phyloP scores from a whole-genome alignment of 768 basidiomycete genomes.

The Pulveroboletus sp. region DNA sequence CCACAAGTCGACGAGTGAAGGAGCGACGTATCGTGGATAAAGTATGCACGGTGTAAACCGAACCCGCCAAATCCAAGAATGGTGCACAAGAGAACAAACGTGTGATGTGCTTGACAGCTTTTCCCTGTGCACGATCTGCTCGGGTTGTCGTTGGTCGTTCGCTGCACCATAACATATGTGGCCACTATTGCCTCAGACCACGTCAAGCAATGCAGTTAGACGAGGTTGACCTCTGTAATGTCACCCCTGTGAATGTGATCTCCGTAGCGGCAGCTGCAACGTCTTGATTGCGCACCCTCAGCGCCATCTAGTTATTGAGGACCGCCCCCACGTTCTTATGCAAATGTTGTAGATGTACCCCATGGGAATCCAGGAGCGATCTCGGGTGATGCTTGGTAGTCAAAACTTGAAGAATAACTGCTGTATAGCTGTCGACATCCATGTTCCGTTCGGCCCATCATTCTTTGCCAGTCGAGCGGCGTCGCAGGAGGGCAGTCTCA shows the following conservation, averaged over 20 bases:
- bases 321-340: background rate
- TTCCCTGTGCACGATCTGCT: too few relatives aligned
- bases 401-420: background rate
- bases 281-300: background rate
- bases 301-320: background rate
- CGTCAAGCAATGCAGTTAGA: background rate
- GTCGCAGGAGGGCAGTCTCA: background rate
- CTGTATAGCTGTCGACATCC: background rate
- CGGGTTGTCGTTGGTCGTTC: background rate
- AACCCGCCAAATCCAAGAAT: background rate
- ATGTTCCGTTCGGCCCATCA: background rate
- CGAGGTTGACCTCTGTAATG: background rate
- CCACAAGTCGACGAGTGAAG: background rate
- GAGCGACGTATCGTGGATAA: background rate
- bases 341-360: background rate
- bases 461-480: background rate
- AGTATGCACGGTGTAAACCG: background rate
- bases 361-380: background rate
- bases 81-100: background rate
- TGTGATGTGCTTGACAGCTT: background rate
- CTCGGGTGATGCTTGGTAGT: background rate
- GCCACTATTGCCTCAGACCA: background rate
- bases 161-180: background rate
- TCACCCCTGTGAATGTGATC: background rate
- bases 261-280: background rate